These are phyloP conservation scores for Starmerella powellii DNA, from an alignment of 805 yeast genomes.

Conservation along the genomic window DNA sequence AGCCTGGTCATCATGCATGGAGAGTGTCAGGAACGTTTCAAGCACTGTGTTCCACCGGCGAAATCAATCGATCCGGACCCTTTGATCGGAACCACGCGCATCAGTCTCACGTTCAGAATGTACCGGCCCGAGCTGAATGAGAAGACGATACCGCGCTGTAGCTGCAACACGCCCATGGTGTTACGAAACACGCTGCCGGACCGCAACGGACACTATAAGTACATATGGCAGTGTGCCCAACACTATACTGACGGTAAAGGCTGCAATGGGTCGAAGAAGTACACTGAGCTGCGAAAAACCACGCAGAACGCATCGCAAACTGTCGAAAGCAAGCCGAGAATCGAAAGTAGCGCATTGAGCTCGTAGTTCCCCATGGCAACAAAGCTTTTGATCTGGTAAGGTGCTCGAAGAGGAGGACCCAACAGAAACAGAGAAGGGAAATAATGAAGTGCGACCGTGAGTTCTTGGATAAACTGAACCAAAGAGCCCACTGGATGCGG, in stretches of 20 bases:
- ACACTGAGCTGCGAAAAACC: too few relatives aligned
- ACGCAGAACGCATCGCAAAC: too few relatives aligned
- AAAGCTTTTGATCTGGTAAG: too few relatives aligned
- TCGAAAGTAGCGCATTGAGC: too few relatives aligned
- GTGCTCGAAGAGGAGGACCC: too few relatives aligned
- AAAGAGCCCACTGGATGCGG: too few relatives aligned
- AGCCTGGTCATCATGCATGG: conserved; percentile 61
- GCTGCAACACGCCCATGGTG: conserved; percentile 36
- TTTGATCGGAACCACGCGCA: conserved; percentile 39
- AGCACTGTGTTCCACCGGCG: conserved; percentile 48
- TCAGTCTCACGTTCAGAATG: conserved; percentile 56
- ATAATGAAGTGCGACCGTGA: too few relatives aligned
- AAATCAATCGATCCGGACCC: conserved; percentile 35
- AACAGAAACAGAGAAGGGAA: too few relatives aligned
- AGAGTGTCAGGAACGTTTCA: conserved; percentile 65
- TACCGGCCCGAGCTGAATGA: conserved; percentile 33
- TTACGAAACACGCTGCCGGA: conserved; percentile 43
- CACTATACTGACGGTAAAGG: conserved; percentile 24
- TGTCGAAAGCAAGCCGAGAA: neutral
- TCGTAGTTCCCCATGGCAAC: too few relatives aligned
- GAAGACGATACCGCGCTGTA: conserved; percentile 36
- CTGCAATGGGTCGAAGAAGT: conserved; percentile 17
- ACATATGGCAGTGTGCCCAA: conserved; percentile 54
- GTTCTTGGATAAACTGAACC: too few relatives aligned
- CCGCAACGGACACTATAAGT: conserved; percentile 30